These are phyloP conservation scores for Aspergillus avenaceus DNA, from an alignment of 495 filamentous ascomycete species.

Conservation along the genomic window DNA sequence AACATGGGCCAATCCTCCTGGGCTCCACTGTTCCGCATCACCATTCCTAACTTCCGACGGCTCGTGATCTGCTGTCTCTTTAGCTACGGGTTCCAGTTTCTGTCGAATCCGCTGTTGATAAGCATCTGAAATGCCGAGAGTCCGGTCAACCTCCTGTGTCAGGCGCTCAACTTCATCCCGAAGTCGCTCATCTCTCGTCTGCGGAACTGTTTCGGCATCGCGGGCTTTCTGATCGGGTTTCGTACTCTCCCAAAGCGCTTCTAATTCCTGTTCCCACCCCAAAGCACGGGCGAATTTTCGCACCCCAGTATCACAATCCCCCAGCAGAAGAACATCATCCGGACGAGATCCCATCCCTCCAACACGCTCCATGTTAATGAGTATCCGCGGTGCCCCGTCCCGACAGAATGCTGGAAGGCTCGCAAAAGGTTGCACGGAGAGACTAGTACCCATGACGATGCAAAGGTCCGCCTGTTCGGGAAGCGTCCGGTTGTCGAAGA, in stretches of 20 bases:
- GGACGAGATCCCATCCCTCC: conserved; percentile 70
- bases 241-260: conserved; percentile 59
- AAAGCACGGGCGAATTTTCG: conserved; percentile 73
- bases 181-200: conserved; percentile 51
- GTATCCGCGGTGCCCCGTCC: conserved; percentile 63
- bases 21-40: too few species aligned
- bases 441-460: conserved; percentile 88
- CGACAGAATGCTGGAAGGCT: conserved; percentile 62
- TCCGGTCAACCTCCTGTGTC: conserved; percentile 49
- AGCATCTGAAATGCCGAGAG: conserved; percentile 42
- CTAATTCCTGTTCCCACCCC: conserved; percentile 85
- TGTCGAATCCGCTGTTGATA: conserved; percentile 40
- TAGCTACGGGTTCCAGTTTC: conserved; percentile 23
- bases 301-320: conserved; percentile 81
- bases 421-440: conserved; percentile 88
- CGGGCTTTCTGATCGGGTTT: conserved; percentile 36
- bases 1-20: conserved; percentile 35
- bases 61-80: neutral
- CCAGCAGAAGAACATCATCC: conserved; percentile 74
- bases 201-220: conserved; percentile 28
- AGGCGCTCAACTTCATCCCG: conserved; percentile 51
- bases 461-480: conserved; percentile 68
- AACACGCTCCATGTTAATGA: conserved; percentile 86
- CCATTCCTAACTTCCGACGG: neutral
- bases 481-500: conserved; percentile 56